Evolutionary conservation across 306 rosid genomes (phyloP), one percentile per base, ranked within the genome.

Genomic region (Medicago arabica): DNA sequence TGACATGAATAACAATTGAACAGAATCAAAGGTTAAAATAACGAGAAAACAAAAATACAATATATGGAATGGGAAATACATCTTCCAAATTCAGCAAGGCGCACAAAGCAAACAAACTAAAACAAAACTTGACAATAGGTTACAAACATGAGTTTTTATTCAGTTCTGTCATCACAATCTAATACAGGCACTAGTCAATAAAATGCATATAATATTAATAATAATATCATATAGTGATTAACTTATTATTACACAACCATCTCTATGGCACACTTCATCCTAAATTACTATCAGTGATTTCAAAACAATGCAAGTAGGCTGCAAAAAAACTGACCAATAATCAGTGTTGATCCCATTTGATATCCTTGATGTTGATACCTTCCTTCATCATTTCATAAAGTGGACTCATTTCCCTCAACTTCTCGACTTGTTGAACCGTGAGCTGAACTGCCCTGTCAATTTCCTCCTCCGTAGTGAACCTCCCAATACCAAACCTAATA

Each of bases 341-440:
- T 87, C 75, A 94, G 88, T 91, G 97, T 66, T 94, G 98, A 0
- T 96, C 64, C 98, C 97, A 95, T 70, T 92, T 93, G 38, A 95
- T 95, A 0, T 89, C 87, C 91, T 90, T 89, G 58, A 92, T 80
- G 72, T 95, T 85, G 65, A 90, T 92, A 66, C 97, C 98, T 65
- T 89, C 98, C 88, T 90, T 89, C 53, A 92, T 95, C 96, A 95
- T 92, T 67, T 95, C 97, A 89, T 92, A 95, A 68, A 95, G 97
- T 3, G 98, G 98, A 67, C 97, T 92, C 98, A 95, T 89, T 17
- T 90, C 97, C 86, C 98, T 89, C 93, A 90, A 62, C 87, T 95
- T 95, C 78, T 85, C 87, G 85, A 95, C 98, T 78, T 90, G 97
- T 1, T 58, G 83, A 54, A 93, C 97, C 1, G 97, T 93, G 53